phyloP scores from a whole-genome alignment of 169 alveolate species.

The Babesia microti region DNA sequence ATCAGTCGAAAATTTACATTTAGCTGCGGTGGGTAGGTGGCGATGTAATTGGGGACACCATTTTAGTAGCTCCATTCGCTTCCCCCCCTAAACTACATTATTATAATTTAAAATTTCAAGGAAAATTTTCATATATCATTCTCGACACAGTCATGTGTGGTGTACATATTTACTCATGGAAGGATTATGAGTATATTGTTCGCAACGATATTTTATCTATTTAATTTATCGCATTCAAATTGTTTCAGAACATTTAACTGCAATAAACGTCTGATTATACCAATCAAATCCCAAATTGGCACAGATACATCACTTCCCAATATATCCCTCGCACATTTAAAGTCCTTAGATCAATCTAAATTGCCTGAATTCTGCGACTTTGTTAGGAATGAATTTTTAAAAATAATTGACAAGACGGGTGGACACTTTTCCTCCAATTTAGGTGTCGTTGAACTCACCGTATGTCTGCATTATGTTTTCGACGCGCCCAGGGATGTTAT shows the following conservation, averaged over 20 bases:
- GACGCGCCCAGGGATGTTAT: constrained; percentile 69
- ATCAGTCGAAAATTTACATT: too few species aligned
- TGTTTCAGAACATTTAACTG: constrained; percentile 14
- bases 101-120: too few species aligned
- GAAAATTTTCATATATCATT: too few species aligned
- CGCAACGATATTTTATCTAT: too few species aligned
- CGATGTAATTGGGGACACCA: too few species aligned
- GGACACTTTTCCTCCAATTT: constrained; percentile 73
- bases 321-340: constrained; percentile 22
- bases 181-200: too few species aligned
- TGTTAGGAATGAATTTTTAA: constrained; percentile 12
- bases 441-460: constrained; percentile 72
- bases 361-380: constrained; percentile 36
- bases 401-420: constrained; percentile 47
- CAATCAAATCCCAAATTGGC: constrained; percentile 22
- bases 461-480: constrained; percentile 63
- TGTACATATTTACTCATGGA: too few species aligned
- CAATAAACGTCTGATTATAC: constrained; percentile 12
- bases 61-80: too few species aligned
- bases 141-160: too few species aligned
- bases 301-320: constrained; percentile 10
- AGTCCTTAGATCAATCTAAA: constrained; percentile 22
- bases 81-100: too few species aligned
- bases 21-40: too few species aligned
- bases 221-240: constrained; percentile 2